Conservation (phyloP, 2,329 filamentous ascomycete genomes). For the Alternaria postmessia region DNA sequence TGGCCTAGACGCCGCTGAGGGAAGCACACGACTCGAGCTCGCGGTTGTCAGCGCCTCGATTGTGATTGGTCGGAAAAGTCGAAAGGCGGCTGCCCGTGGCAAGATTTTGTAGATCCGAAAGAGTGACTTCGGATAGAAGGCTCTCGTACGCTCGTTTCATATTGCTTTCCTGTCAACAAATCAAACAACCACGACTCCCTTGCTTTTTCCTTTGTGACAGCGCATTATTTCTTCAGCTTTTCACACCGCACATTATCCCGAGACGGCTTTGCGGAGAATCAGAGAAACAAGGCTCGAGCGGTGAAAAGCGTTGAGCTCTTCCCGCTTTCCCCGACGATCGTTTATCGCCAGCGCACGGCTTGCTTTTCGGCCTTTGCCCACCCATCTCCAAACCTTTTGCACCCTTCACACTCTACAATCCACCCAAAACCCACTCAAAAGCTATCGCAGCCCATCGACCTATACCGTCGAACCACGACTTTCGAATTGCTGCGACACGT, state of each 20-base stretch:
- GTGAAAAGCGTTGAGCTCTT: slow-evolving; percentile 23
- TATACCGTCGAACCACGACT: neutral
- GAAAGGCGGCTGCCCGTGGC: slow-evolving; percentile 11
- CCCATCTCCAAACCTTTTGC: slow-evolving; percentile 21
- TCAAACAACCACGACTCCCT: neutral
- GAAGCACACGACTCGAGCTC: slow-evolving; percentile 20
- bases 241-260: slow-evolving; percentile 10
- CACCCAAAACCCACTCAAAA: slow-evolving; percentile 14
- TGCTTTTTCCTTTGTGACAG: slow-evolving; percentile 6
- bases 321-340: slow-evolving; percentile 25
- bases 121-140: neutral
- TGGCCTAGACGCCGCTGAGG: slow-evolving; percentile 11
- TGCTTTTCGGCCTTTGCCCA: slow-evolving; percentile 28
- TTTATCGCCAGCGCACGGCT: slow-evolving; percentile 25
- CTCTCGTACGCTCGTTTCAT: slow-evolving; percentile 5
- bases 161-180: slow-evolving; percentile 7
- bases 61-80: slow-evolving; percentile 19
- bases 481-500: neutral
- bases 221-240: slow-evolving; percentile 8
- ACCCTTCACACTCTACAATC: slow-evolving; percentile 19
- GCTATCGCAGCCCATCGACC: slow-evolving; percentile 15
- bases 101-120: slow-evolving; percentile 14
- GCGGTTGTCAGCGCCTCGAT: slow-evolving; percentile 5
- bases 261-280: slow-evolving; percentile 1
- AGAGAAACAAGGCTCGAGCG: slow-evolving; percentile 16